These are phyloP conservation scores for Emericellopsis cladophorae DNA, from an alignment of 2,329 filamentous ascomycete genomes.

Conservation along the genomic window DNA sequence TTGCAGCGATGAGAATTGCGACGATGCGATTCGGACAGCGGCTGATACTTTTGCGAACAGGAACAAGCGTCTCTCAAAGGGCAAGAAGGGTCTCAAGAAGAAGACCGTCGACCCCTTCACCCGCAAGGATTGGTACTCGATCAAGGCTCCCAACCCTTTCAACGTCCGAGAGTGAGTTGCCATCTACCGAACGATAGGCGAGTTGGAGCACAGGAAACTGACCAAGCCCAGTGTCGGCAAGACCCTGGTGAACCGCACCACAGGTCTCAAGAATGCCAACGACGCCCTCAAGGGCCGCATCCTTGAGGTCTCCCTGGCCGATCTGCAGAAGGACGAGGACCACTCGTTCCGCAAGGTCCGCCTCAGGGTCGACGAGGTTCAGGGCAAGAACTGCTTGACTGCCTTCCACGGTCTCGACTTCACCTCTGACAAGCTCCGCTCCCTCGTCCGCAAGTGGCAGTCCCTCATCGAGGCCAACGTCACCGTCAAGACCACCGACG, in stretches of 20 bases:
- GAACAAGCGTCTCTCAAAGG: constrained; percentile 99
- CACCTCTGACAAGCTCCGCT: constrained; percentile 99
- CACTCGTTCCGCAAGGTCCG: constrained; percentile 99
- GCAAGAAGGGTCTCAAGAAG: constrained; percentile 99
- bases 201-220: neutral
- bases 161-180: constrained; percentile 82
- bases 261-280: constrained; percentile 99
- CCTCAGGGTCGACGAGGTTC: constrained; percentile 95
- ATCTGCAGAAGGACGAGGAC: constrained; percentile 99
- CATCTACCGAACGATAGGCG: neutral
- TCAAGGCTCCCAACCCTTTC: constrained; percentile 98
- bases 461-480: constrained; percentile 98
- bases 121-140: constrained; percentile 97
- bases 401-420: constrained; percentile 99
- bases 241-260: constrained; percentile 98
- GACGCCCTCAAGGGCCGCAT: constrained; percentile 97
- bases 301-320: constrained; percentile 96
- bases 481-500: constrained; percentile 99
- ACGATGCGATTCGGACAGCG: neutral
- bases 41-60: constrained; percentile 24
- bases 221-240: constrained; percentile 73
- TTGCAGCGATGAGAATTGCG: too few relatives aligned
- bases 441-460: constrained; percentile 99
- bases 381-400: constrained; percentile 99
- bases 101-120: constrained; percentile 94